These are phyloP conservation scores for Colletotrichum sp. DNA, from an alignment of 2,329 filamentous ascomycete species.

Conservation along the genomic window DNA sequence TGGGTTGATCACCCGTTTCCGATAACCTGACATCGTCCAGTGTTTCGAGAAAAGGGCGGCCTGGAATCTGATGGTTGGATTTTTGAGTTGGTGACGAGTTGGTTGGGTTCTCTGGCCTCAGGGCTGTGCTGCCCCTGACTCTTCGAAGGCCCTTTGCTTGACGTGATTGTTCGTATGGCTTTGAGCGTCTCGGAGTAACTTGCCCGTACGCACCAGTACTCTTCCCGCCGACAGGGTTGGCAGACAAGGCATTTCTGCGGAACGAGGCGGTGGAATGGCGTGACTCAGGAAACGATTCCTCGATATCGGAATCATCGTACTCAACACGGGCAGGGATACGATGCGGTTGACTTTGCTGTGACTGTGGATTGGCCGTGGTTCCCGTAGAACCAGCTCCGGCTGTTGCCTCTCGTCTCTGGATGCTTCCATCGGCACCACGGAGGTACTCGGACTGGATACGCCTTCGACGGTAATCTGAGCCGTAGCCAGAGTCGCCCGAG, in stretches of 20 bases:
- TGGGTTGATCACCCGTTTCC: not conserved
- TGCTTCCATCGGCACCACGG: not conserved
- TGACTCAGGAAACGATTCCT: not conserved
- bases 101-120: not conserved
- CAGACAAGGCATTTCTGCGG: not conserved
- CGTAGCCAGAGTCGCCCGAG: conserved; percentile 7
- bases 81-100: not conserved
- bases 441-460: not conserved
- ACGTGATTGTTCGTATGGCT: not conserved
- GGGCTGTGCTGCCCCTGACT: not conserved
- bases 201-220: too few relatives aligned
- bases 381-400: not conserved
- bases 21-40: not conserved
- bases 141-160: not conserved
- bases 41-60: too few relatives aligned
- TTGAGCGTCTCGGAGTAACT: not conserved
- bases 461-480: not conserved
- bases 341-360: too few relatives aligned
- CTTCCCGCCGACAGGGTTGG: not conserved
- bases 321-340: not conserved
- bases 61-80: not conserved
- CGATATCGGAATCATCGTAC: not conserved
- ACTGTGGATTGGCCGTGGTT: not conserved
- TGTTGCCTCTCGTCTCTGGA: not conserved
- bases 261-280: not conserved